phyloP scores from a whole-genome alignment of 2,329 filamentous ascomycete genomes.

The Raffaelea ambrosiae region DNA sequence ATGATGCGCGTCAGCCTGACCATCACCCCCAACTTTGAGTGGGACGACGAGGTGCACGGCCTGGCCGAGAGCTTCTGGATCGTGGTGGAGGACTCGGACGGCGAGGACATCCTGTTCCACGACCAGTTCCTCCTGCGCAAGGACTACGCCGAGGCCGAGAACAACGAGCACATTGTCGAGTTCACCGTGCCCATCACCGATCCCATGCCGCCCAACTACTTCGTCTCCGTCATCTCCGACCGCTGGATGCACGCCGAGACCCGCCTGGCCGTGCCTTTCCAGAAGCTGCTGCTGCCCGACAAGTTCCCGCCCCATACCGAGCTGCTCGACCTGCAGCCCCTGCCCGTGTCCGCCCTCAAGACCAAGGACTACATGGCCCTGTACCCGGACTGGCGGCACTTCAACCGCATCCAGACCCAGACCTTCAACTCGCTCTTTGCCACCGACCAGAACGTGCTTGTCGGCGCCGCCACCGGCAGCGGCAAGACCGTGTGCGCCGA shows the following conservation, averaged over 20 bases:
- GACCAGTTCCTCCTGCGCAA: constrained; percentile 88
- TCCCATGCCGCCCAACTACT: constrained; percentile 98
- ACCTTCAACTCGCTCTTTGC: constrained; percentile 90
- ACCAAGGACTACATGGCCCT: constrained; percentile 70
- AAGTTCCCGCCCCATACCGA: constrained; percentile 94
- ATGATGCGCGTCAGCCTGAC: constrained; percentile 85
- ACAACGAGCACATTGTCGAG: constrained; percentile 86
- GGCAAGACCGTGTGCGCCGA: constrained; percentile 97
- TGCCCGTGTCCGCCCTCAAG: constrained; percentile 82
- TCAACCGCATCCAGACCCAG: constrained; percentile 97
- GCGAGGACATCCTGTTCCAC: constrained; percentile 90
- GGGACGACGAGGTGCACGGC: constrained; percentile 87
- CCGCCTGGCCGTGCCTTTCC: constrained; percentile 85
- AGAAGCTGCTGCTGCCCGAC: constrained; percentile 88
- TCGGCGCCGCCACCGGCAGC: constrained; percentile 87
- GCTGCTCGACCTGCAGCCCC: constrained; percentile 80
- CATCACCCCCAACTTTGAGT: constrained; percentile 90
- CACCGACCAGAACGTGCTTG: constrained; percentile 85
- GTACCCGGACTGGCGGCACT: constrained; percentile 76
- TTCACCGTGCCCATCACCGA: constrained; percentile 96
- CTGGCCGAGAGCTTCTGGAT: constrained; percentile 93
- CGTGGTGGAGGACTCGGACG: constrained; percentile 92
- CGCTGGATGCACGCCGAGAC: constrained; percentile 98
- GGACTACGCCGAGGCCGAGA: constrained; percentile 59
- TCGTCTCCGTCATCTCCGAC: constrained; percentile 89